Evolutionary conservation across 495 filamentous ascomycete genomes (phyloP).

Genomic region (Choiromyces venosus): DNA sequence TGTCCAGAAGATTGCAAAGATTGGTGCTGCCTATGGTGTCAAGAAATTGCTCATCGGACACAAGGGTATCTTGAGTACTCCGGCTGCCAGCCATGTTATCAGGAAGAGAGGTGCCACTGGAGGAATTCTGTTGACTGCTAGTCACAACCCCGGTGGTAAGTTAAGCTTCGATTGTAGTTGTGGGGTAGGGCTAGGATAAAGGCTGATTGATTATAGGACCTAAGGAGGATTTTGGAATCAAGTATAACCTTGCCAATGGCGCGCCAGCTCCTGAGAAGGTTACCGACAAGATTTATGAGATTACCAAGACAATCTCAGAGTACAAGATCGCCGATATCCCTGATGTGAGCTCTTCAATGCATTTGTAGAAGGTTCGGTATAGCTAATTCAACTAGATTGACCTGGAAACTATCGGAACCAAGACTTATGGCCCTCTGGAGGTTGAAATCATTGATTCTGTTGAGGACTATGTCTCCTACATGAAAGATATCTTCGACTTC

Average conservation of each 20-base stretch:
- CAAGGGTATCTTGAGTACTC: constrained; percentile 91
- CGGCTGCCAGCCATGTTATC: constrained; percentile 91
- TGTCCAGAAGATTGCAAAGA: constrained; percentile 94
- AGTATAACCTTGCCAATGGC: constrained; percentile 96
- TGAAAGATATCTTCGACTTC: constrained; percentile 98
- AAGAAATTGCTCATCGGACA: constrained; percentile 97
- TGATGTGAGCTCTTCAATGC: constrained; percentile 45
- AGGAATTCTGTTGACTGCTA: constrained; percentile 92
- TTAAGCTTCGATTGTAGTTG: constrained; percentile 19
- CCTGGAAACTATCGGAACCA: constrained; percentile 70
- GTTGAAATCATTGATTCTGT: constrained; percentile 92
- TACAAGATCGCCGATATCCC: constrained; percentile 90
- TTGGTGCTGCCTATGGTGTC: constrained; percentile 91
- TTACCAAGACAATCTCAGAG: constrained; percentile 76
- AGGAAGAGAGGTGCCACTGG: constrained; percentile 88
- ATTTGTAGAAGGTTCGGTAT: neutral
- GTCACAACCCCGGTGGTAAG: constrained; percentile 95
- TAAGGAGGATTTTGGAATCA: constrained; percentile 93
- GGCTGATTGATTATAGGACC: constrained; percentile 58
- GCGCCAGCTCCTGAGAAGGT: constrained; percentile 91
- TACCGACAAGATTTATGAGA: constrained; percentile 94
- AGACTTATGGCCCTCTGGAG: constrained; percentile 77
- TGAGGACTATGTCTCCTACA: constrained; percentile 84
- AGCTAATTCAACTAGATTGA: constrained; percentile 52
- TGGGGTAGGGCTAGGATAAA: neutral